phyloP scores from a whole-genome alignment of 306 rosid species.

The Carpinus viminea region DNA sequence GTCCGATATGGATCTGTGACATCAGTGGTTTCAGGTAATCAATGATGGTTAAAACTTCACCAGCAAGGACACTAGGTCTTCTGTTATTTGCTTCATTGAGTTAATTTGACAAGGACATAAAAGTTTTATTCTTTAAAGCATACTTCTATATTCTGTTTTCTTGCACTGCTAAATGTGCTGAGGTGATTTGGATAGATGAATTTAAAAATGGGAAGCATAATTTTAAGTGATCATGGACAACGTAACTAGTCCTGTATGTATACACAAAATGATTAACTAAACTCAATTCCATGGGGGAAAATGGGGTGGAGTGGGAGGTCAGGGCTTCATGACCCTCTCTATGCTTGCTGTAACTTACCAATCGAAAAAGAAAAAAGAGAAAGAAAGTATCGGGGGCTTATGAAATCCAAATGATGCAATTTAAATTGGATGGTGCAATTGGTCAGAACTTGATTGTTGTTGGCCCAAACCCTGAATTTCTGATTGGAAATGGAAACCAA shows the following conservation, averaged over 20 bases:
- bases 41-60: conserved; percentile 13
- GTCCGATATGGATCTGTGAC: conserved; percentile 80
- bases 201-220: neutral
- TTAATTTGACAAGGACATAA: neutral
- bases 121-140: conserved; percentile 7
- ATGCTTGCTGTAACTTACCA: neutral
- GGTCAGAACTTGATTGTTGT: neutral
- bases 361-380: neutral
- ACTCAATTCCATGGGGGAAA: neutral
- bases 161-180: too few species aligned
- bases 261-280: neutral
- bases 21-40: conserved; percentile 73
- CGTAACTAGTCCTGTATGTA: neutral
- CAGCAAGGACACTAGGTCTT: neutral
- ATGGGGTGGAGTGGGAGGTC: neutral
- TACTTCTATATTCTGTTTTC: conserved; percentile 3
- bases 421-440: neutral
- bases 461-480: neutral
- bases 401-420: neutral
- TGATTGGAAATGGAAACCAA: neutral
- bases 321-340: neutral
- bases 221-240: neutral
- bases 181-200: too few species aligned
- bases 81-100: neutral
- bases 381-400: neutral